phyloP scores from a whole-genome alignment of 1,284 basidiomycete genomes.

The Pseudozyma flocculosa region DNA sequence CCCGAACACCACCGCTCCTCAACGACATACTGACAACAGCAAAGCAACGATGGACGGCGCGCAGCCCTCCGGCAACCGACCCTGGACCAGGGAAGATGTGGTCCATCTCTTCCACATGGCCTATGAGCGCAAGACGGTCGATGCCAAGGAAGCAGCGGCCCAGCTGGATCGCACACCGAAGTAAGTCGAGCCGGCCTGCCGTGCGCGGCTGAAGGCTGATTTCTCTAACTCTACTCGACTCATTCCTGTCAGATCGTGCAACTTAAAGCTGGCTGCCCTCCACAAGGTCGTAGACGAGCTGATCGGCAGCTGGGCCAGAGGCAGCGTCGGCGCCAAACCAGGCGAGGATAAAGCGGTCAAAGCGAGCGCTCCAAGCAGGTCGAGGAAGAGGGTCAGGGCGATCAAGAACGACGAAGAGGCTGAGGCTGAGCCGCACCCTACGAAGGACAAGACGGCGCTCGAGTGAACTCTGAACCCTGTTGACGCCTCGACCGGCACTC shows the following conservation, averaged over 20 bases:
- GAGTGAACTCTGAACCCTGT: too few relatives aligned
- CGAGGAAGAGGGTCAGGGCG: neutral
- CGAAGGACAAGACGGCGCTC: slow-evolving; percentile 1
- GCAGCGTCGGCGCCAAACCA: too few relatives aligned
- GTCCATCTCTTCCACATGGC: neutral
- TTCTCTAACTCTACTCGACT: too few relatives aligned
- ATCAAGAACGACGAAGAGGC: neutral
- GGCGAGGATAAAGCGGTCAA: neutral
- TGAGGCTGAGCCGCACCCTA: too few relatives aligned
- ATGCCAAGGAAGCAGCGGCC: neutral
- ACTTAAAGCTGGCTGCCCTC: neutral
- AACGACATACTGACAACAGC: too few relatives aligned
- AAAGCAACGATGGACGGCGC: too few relatives aligned
- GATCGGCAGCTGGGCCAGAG: neutral
- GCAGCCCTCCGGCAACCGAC: too few relatives aligned
- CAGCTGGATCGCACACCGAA: neutral
- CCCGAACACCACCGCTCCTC: too few relatives aligned
- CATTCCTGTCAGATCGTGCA: neutral
- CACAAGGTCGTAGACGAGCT: neutral
- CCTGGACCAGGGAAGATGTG: neutral
- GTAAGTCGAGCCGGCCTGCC: neutral
- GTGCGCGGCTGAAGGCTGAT: too few relatives aligned
- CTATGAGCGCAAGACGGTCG: neutral
- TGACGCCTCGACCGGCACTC: too few relatives aligned
- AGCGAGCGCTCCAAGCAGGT: neutral